phyloP scores from a whole-genome alignment of 192 early-diverging fungal genomes.

The Radiomyces spectabilis region DNA sequence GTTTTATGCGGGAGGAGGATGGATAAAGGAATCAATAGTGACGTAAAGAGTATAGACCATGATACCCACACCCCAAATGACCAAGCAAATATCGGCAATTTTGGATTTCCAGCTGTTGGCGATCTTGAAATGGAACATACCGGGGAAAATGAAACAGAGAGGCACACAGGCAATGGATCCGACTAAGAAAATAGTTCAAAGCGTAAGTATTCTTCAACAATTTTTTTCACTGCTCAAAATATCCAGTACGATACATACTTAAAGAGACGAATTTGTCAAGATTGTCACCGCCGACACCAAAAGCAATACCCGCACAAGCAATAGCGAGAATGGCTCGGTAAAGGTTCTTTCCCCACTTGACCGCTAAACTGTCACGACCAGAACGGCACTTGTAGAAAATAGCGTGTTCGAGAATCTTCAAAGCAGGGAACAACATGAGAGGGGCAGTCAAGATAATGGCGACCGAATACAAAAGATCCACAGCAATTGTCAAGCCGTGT shows the following conservation, averaged over 20 bases:
- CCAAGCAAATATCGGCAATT: slow-evolving; percentile 47
- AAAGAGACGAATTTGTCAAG: slow-evolving; percentile 78
- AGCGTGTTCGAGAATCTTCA: slow-evolving; percentile 73
- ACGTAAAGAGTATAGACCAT: slow-evolving; percentile 77
- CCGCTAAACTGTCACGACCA: slow-evolving; percentile 34
- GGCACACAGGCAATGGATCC: slow-evolving; percentile 71
- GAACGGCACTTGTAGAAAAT: slow-evolving; percentile 53
- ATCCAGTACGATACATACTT: slow-evolving; percentile 26
- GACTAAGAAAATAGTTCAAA: too few species aligned
- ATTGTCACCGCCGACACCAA: slow-evolving; percentile 56
- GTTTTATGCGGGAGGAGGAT: too few species aligned
- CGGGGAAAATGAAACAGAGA: slow-evolving; percentile 78
- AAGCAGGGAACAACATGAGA: slow-evolving; percentile 77
- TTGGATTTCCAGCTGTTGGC: slow-evolving; percentile 36
- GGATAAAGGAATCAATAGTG: slow-evolving; percentile 50
- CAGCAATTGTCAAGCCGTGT: slow-evolving; percentile 41
- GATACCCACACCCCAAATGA: slow-evolving; percentile 56
- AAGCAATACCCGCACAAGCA: slow-evolving; percentile 59
- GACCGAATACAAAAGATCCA: slow-evolving; percentile 77
- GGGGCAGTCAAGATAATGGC: slow-evolving; percentile 86
- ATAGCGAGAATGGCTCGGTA: slow-evolving; percentile 54
- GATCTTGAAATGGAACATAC: slow-evolving; percentile 67
- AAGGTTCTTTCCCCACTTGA: slow-evolving; percentile 69
- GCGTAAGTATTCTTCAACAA: too few species aligned
- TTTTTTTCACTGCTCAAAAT: too few species aligned